phyloP scores from a whole-genome alignment of 2,329 filamentous ascomycete genomes.

The Aspergillus uvarum region DNA sequence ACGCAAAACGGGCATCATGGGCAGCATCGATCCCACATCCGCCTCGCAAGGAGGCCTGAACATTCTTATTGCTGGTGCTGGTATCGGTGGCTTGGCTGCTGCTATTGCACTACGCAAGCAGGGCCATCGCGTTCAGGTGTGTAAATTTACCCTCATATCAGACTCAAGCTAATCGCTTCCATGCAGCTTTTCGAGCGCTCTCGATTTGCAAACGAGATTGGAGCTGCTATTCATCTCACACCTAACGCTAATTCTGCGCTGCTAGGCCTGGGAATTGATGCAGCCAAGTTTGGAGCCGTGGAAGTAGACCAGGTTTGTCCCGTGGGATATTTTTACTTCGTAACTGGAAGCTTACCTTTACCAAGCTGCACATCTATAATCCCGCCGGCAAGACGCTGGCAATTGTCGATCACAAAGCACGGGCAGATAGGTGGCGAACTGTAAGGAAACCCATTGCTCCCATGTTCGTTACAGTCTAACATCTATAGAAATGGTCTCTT shows the following conservation, averaged over 20 bases:
- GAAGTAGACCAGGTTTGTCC: constrained; percentile 27
- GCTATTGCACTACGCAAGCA: constrained; percentile 53
- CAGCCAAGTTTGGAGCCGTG: constrained; percentile 44
- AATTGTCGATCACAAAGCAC: constrained; percentile 21
- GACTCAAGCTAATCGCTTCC: background rate
- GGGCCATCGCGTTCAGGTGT: constrained; percentile 49
- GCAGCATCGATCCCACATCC: constrained; percentile 14
- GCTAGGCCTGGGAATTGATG: constrained; percentile 44
- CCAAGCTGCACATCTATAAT: constrained; percentile 39
- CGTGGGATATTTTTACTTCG: background rate
- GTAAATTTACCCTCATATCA: background rate
- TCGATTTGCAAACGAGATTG: constrained; percentile 55
- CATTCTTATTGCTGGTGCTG: constrained; percentile 36
- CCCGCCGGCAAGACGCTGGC: constrained; percentile 38
- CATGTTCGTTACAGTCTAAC: background rate
- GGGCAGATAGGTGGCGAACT: constrained; percentile 29
- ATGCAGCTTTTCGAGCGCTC: constrained; percentile 57
- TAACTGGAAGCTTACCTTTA: constrained; percentile 10
- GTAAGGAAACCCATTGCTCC: constrained; percentile 17
- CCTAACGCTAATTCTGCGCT: constrained; percentile 63
- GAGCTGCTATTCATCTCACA: constrained; percentile 62
- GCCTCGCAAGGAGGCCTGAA: constrained; percentile 20
- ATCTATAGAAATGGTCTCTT: constrained; percentile 48
- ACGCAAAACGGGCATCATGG: constrained; percentile 16
- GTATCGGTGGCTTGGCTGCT: constrained; percentile 35